A percentile compares a stretch with the other conserved stretches of the same genome.
These are phyloP conservation scores for Sequoiadendron giganteum DNA, from an alignment of 75 land plant species.

Conservation along the genomic window DNA sequence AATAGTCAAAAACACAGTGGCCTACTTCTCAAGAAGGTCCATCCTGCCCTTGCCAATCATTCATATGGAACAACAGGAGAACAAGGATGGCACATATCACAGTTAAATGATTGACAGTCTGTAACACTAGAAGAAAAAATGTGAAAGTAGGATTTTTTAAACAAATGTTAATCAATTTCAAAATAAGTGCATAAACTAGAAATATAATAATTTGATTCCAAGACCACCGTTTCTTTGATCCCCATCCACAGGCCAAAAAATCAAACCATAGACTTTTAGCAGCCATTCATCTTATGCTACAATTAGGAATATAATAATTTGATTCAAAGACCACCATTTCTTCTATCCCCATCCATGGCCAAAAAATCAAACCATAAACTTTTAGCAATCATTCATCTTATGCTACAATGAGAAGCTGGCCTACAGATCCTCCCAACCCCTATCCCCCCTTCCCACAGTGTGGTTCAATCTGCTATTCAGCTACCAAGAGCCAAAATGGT, in stretches of 20 bases:
- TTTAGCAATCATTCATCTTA: not conserved
- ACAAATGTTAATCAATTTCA: not conserved
- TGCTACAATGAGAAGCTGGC: not conserved
- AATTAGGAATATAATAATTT: not conserved
- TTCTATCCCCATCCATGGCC: not conserved
- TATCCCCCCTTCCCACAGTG: not conserved
- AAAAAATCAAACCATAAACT: not conserved
- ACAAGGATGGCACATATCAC: not conserved
- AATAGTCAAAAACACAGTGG: not conserved
- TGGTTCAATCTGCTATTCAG: not conserved
- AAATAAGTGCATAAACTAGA: not conserved
- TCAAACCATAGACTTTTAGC: not conserved
- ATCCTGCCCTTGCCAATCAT: not conserved
- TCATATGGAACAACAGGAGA: not conserved
- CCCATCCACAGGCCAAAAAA: not conserved
- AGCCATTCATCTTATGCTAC: no score
- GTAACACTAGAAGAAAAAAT: not conserved
- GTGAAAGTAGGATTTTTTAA: not conserved
- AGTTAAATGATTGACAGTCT: not conserved
- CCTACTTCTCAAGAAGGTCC: not conserved
- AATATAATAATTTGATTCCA: not conserved
- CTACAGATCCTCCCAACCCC: not conserved
- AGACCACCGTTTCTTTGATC: not conserved
- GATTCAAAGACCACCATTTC: not conserved
- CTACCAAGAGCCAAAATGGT: no score